A percentile compares a stretch with the other conserved stretches of the same genome.
Evolutionary conservation across 2,329 filamentous ascomycete genomes (phyloP).

Genomic region (Cadophora sp.): DNA sequence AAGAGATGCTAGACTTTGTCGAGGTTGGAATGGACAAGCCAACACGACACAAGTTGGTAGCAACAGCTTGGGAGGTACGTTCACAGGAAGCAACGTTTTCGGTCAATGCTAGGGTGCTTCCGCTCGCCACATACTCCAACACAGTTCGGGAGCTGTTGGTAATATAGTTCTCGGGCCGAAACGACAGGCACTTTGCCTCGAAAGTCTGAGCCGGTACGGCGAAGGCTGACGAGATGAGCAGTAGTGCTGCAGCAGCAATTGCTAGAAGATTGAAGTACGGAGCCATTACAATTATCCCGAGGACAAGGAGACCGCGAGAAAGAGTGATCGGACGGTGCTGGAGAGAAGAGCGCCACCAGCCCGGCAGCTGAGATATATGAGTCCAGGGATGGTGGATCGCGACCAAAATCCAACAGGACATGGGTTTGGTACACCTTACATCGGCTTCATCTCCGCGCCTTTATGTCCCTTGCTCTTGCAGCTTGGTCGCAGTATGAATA

Average conservation of each 20-base stretch:
- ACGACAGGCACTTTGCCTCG: conserved; percentile 22
- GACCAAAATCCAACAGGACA: background rate
- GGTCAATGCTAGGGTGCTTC: conserved; percentile 23
- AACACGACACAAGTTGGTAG: conserved; percentile 34
- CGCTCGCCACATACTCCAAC: conserved; percentile 23
- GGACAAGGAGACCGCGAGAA: background rate
- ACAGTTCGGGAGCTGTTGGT: conserved; percentile 25
- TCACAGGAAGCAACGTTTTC: conserved; percentile 28
- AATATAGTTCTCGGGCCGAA: conserved; percentile 28
- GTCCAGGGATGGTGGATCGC: background rate
- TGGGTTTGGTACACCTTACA: background rate
- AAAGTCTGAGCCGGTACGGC: conserved; percentile 7
- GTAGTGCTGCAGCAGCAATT: conserved; percentile 8
- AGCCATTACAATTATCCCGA: conserved; percentile 2
- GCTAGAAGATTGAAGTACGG: background rate
- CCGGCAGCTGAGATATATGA: background rate
- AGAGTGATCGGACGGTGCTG: background rate
- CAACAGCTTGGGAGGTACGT: conserved; percentile 28
- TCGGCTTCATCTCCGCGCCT: conserved; percentile 7
- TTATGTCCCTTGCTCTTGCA: conserved; percentile 1
- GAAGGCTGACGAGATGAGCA: conserved; percentile 3
- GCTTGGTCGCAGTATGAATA: conserved; percentile 4
- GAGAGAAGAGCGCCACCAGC: background rate
- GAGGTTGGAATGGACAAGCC: conserved; percentile 34
- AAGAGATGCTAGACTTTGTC: conserved; percentile 23